Conservation (phyloP, 768 basidiomycete genomes). For the Podaxis sp. region DNA sequence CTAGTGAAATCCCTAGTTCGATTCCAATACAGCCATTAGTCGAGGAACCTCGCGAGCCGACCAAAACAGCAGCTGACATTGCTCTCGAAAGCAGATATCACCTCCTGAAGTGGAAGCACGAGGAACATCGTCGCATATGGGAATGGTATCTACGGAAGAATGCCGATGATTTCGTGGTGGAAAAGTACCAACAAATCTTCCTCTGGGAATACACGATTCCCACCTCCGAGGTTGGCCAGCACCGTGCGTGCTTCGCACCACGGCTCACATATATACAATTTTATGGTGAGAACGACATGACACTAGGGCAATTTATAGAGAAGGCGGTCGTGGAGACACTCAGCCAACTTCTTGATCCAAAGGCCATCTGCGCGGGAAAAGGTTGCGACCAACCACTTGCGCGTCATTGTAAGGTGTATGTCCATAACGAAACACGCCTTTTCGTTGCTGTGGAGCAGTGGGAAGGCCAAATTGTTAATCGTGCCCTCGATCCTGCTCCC, state of each 20-base stretch:
- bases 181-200: slow-evolving; percentile 89
- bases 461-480: slow-evolving; percentile 73
- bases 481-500: slow-evolving; percentile 53
- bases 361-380: slow-evolving; percentile 79
- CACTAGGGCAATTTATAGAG: slow-evolving; percentile 93
- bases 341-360: slow-evolving; percentile 68
- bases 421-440: slow-evolving; percentile 84
- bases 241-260: slow-evolving; percentile 80
- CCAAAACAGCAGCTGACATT: slow-evolving; percentile 72
- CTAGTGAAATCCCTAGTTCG: neutral
- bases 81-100: slow-evolving; percentile 69
- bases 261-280: slow-evolving; percentile 74
- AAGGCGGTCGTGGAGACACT: slow-evolving; percentile 68
- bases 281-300: slow-evolving; percentile 91
- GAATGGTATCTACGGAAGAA: slow-evolving; percentile 94
- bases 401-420: slow-evolving; percentile 86
- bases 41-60: slow-evolving; percentile 28
- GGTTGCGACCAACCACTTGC: slow-evolving; percentile 79
- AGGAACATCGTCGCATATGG: slow-evolving; percentile 89
- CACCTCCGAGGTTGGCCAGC: slow-evolving; percentile 60
- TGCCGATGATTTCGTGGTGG: slow-evolving; percentile 81
- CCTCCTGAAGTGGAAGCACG: slow-evolving; percentile 75
- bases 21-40: neutral
- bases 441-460: slow-evolving; percentile 88
- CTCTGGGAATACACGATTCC: slow-evolving; percentile 82